Percentiles rank a stretch among this genome's conserved stretches.
Evolutionary conservation across 768 basidiomycete genomes (phyloP).

Genomic region (Trametopsis cervina): DNA sequence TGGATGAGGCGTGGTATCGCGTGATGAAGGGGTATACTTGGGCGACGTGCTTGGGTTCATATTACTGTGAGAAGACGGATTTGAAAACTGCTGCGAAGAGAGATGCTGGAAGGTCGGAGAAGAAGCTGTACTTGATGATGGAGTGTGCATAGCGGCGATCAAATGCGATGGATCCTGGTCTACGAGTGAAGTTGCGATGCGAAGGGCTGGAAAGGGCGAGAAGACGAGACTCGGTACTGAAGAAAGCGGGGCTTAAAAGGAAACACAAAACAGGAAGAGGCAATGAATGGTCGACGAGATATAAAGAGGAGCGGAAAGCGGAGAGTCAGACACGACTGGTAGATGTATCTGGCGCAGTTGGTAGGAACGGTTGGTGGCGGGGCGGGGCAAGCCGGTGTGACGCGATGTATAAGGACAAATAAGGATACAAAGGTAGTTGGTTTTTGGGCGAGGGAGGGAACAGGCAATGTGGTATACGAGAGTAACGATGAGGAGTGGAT

Average conservation of each 20-base stretch:
- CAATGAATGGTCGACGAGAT: not conserved
- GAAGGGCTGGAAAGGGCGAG: not conserved
- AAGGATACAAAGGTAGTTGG: not conserved
- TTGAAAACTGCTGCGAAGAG: constrained; percentile 5
- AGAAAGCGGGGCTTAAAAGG: constrained; percentile 2
- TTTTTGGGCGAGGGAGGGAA: not conserved
- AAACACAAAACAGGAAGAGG: not conserved
- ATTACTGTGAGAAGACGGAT: not conserved
- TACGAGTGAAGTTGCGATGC: constrained; percentile 2
- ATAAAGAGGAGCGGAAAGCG: constrained; percentile 1
- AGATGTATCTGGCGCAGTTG: not conserved
- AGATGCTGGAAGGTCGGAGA: constrained; percentile 5
- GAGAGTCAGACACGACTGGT: not conserved
- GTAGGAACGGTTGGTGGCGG: not conserved
- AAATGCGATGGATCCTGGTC: not conserved
- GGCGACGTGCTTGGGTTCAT: constrained; percentile 1
- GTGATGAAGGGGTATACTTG: constrained; percentile 8
- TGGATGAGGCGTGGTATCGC: constrained; percentile 10
- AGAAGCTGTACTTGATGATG: constrained; percentile 3
- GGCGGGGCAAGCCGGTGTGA: too few relatives aligned
- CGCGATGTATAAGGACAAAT: not conserved
- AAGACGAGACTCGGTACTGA: constrained; percentile 1
- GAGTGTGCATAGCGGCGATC: not conserved
- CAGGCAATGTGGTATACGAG: not conserved
- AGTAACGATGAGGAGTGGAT: not conserved